Conservation (phyloP, 2,329 filamentous ascomycete genomes). For the Penicillium sp. region DNA sequence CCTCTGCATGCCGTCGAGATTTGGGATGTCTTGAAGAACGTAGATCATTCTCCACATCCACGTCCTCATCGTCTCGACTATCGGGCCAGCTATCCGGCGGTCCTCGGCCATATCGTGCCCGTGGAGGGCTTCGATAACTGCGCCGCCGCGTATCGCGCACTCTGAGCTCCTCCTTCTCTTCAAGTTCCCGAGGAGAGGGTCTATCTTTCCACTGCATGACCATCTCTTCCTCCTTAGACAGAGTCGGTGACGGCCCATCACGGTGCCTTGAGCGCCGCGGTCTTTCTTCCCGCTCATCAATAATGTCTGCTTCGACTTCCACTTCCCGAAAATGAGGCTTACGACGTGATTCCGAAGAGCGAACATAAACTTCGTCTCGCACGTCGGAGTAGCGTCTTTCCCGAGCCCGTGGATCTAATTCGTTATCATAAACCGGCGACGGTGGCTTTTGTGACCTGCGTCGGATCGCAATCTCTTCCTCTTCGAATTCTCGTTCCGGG, state of each 20-base stretch:
- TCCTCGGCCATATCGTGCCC: constrained; percentile 2
- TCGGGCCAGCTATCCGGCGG: constrained; percentile 9
- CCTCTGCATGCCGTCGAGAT: neutral
- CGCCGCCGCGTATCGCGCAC: constrained; percentile 5
- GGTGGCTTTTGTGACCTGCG: constrained; percentile 3
- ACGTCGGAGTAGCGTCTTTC: constrained; percentile 4
- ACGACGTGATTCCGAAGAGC: constrained; percentile 4
- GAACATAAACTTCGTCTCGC: constrained; percentile 1
- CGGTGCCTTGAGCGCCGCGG: constrained; percentile 14
- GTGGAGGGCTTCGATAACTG: constrained; percentile 7
- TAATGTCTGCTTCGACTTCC: constrained; percentile 34
- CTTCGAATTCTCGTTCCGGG: constrained; percentile 27
- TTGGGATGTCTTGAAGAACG: constrained; percentile 2
- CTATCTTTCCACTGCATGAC: constrained; percentile 20
- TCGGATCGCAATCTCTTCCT: constrained; percentile 20
- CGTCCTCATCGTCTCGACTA: neutral
- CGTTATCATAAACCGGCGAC: constrained; percentile 1
- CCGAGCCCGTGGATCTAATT: neutral
- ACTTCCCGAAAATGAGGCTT: constrained; percentile 4
- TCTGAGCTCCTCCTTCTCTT: constrained; percentile 11
- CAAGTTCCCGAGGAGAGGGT: constrained; percentile 8
- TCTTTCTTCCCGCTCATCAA: constrained; percentile 19
- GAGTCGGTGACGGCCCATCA: neutral
- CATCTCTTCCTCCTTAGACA: constrained; percentile 26
- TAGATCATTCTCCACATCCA: constrained; percentile 4